Conservation (phyloP, 1,139 yeast genomes). For the Pneumocystis oryctolagi region DNA sequence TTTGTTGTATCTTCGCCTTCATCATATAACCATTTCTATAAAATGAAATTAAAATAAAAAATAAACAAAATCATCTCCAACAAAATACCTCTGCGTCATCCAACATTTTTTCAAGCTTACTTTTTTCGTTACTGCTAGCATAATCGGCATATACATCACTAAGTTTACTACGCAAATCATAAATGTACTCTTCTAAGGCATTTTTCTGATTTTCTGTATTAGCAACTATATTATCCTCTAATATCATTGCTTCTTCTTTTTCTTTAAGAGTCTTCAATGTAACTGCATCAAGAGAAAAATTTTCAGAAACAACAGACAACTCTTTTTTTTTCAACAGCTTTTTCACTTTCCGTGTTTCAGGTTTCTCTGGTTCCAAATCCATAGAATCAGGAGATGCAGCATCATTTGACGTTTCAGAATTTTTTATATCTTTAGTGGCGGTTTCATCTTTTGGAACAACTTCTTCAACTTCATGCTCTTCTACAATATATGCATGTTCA, state of each 20-base stretch:
- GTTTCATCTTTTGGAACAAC: conserved; percentile 21
- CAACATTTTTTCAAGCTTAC: conserved; percentile 56
- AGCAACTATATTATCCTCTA: conserved; percentile 90
- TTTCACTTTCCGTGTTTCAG: conserved; percentile 73
- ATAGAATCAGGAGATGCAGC: conserved; percentile 26
- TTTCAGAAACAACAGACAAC: conserved; percentile 42
- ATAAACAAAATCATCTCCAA: neutral
- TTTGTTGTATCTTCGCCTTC: conserved; percentile 93
- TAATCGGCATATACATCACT: conserved; percentile 82
- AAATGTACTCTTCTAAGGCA: conserved; percentile 94
- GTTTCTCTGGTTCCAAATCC: conserved; percentile 45
- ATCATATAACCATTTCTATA: conserved; percentile 82
- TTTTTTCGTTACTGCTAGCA: conserved; percentile 83
- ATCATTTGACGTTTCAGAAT: conserved; percentile 33
- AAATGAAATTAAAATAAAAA: neutral
- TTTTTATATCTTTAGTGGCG: conserved; percentile 35
- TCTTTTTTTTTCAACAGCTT: conserved; percentile 86
- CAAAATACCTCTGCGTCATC: conserved; percentile 49
- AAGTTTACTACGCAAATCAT: conserved; percentile 91
- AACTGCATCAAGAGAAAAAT: conserved; percentile 50
- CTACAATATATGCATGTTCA: conserved; percentile 89
- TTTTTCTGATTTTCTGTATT: conserved; percentile 99
- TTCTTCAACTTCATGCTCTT: conserved; percentile 81
- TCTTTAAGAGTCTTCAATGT: conserved; percentile 52
- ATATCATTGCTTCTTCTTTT: conserved; percentile 66